A percentile compares a stretch with the other conserved stretches of the same genome.
Conservation (phyloP, 2,329 filamentous ascomycete genomes). For the Paraphaeosphaeria sporulosa region DNA sequence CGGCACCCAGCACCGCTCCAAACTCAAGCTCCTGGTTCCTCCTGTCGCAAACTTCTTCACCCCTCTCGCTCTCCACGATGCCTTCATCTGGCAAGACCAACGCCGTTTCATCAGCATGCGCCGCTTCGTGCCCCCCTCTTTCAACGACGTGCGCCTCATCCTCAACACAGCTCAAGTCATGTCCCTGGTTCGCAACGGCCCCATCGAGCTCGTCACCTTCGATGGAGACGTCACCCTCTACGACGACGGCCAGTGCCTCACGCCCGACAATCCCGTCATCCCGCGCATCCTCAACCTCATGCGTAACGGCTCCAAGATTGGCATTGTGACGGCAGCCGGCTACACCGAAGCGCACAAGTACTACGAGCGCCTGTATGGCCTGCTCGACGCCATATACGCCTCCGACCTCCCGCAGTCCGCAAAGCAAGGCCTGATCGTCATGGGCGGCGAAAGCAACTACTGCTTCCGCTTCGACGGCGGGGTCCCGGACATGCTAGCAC, state of each 20-base stretch:
- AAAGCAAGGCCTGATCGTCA: constrained; percentile 83
- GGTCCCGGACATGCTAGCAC: constrained; percentile 71
- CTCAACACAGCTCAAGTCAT: constrained; percentile 95
- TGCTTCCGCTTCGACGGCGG: constrained; percentile 79
- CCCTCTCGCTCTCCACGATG: constrained; percentile 81
- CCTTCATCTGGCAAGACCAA: constrained; percentile 88
- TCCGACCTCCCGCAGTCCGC: constrained; percentile 69
- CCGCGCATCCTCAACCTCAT: constrained; percentile 73
- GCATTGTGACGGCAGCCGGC: constrained; percentile 95
- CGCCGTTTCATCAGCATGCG: constrained; percentile 87
- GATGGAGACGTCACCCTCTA: constrained; percentile 98
- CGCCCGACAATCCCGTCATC: constrained; percentile 79
- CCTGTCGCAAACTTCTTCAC: constrained; percentile 95
- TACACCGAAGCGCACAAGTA: constrained; percentile 90
- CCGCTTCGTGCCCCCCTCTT: constrained; percentile 92
- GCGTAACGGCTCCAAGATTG: constrained; percentile 79
- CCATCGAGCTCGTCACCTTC: constrained; percentile 88
- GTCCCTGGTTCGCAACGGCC: constrained; percentile 78
- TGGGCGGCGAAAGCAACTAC: constrained; percentile 97
- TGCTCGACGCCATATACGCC: constrained; percentile 79
- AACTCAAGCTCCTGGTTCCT: constrained; percentile 90
- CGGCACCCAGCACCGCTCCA: constrained; percentile 75
- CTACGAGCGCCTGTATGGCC: constrained; percentile 83
- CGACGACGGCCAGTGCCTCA: constrained; percentile 78
- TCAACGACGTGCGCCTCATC: constrained; percentile 93